Evolutionary conservation across 352 stramenopile genomes (phyloP).

Genomic region (Phytopythium ostracodes): DNA sequence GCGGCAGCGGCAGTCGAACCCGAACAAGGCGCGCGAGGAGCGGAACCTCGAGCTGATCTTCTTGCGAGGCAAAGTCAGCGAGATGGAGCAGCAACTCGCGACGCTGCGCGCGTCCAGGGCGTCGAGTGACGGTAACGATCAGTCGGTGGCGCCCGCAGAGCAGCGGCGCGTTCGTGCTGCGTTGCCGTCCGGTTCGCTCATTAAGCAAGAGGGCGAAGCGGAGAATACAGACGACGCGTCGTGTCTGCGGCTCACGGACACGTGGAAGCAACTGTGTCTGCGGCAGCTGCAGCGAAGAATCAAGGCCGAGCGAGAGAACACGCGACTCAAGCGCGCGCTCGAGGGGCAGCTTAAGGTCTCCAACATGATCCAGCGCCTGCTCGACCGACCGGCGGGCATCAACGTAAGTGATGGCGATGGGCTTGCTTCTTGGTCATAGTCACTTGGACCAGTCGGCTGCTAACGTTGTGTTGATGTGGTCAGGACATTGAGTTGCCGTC

Average conservation of each 20-base stretch:
- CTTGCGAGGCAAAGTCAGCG: slow-evolving; percentile 23
- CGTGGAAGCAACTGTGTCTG: slow-evolving; percentile 8
- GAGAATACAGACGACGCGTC: neutral
- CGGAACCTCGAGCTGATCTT: slow-evolving; percentile 23
- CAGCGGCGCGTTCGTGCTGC: neutral
- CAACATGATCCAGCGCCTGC: slow-evolving; percentile 21
- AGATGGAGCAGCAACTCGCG: slow-evolving; percentile 26
- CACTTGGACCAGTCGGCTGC: neutral
- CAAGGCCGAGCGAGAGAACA: slow-evolving; percentile 26
- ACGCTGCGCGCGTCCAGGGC: slow-evolving; percentile 9
- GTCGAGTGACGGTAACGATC: neutral
- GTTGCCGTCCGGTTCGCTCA: neutral
- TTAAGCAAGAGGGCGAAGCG: neutral
- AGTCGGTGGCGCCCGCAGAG: neutral
- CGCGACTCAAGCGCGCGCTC: slow-evolving; percentile 17
- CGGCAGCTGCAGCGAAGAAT: slow-evolving; percentile 14
- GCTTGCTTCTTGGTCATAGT: neutral
- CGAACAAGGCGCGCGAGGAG: slow-evolving; percentile 12
- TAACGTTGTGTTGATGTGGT: slow-evolving; percentile 2
- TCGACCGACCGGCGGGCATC: slow-evolving; percentile 23
- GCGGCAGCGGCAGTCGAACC: slow-evolving; percentile 8
- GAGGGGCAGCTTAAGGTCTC: slow-evolving; percentile 18
- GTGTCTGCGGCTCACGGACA: neutral
- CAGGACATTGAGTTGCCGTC: slow-evolving; percentile 11
- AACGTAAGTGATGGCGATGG: slow-evolving; percentile 11